Evolutionary conservation across 768 basidiomycete species (phyloP).

Genomic region (Rhizopogon sp.): DNA sequence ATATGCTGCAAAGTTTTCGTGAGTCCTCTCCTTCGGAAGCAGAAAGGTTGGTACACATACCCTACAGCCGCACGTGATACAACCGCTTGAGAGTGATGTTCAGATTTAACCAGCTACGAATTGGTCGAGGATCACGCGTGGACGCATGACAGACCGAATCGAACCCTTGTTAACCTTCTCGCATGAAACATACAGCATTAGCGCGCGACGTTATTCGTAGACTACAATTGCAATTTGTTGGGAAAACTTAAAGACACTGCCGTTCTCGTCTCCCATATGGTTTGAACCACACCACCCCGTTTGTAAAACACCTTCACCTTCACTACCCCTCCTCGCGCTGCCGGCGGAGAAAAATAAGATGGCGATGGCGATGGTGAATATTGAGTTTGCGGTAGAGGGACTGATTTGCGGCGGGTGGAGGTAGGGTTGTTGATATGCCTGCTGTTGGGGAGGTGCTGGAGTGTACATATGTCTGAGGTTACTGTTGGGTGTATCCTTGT

Average conservation of each 20-base stretch:
- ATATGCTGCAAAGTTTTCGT: constrained; percentile 23
- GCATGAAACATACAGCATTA: too few species aligned
- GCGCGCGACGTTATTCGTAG: neutral
- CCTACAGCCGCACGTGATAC: neutral
- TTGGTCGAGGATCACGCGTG: neutral
- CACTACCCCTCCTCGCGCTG: too few species aligned
- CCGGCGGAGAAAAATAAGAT: neutral
- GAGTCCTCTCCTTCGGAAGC: neutral
- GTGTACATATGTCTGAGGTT: constrained; percentile 10
- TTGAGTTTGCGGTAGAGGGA: constrained; percentile 9
- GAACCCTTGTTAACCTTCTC: neutral
- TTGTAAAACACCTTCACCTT: too few species aligned
- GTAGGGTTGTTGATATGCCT: too few species aligned
- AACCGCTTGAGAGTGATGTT: neutral
- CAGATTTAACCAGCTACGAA: neutral
- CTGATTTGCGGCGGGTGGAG: too few species aligned
- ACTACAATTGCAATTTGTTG: too few species aligned
- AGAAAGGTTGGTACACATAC: neutral
- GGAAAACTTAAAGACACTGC: neutral
- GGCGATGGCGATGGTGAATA: neutral
- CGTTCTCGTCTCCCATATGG: neutral
- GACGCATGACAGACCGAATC: neutral
- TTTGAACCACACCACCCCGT: too few species aligned
- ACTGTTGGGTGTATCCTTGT: constrained; percentile 6
- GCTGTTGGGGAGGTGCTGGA: constrained; percentile 5